Percentiles rank a stretch among this genome's conserved stretches.
Evolutionary conservation across 2,329 filamentous ascomycete species (phyloP).

Genomic region (Botrytis medusae): DNA sequence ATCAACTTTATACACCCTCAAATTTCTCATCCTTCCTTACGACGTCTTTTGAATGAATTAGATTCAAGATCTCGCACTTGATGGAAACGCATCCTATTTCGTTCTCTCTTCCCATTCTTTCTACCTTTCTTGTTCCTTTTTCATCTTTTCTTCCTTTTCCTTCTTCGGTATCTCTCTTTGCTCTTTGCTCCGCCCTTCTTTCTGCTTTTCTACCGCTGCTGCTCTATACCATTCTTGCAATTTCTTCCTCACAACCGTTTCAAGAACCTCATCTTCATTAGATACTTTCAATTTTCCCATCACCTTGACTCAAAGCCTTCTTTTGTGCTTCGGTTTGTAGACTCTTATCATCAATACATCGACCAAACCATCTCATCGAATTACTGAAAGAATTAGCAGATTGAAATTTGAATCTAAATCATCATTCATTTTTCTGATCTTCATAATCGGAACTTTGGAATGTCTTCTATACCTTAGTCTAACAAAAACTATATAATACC

Average conservation of each 20-base stretch:
- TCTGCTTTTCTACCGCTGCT: not conserved
- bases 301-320: too few relatives aligned
- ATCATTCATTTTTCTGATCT: too few relatives aligned
- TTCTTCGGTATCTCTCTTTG: not conserved
- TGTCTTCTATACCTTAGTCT: too few relatives aligned
- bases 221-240: not conserved
- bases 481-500: too few relatives aligned
- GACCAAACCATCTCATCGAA: too few relatives aligned
- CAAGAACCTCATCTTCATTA: not conserved
- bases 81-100: not conserved
- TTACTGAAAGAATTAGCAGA: too few relatives aligned
- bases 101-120: not conserved
- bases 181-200: not conserved
- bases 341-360: too few relatives aligned
- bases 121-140: not conserved
- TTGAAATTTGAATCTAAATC: too few relatives aligned
- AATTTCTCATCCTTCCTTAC: not conserved
- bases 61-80: not conserved
- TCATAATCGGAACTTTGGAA: too few relatives aligned
- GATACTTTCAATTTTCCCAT: too few relatives aligned
- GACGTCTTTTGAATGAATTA: not conserved
- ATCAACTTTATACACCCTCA: not conserved
- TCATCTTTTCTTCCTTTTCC: too few relatives aligned
- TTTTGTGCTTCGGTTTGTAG: too few relatives aligned
- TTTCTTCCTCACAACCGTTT: not conserved